These are phyloP conservation scores for Mitragyna speciosa DNA, from an alignment of 257 asterid species.

Conservation along the genomic window DNA sequence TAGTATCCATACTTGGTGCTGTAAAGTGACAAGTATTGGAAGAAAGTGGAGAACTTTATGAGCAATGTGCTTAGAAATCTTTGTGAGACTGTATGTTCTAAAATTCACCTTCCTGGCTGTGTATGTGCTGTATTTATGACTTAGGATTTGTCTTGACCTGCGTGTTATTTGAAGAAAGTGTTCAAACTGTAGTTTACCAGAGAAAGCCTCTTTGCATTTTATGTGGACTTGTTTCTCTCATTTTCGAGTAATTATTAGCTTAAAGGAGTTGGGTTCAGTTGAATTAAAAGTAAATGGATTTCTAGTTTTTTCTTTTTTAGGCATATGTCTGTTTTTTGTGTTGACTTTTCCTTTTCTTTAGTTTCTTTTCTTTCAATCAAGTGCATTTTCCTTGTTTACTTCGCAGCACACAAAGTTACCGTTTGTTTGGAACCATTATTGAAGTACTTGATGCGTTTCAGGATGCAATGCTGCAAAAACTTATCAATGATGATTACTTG, in stretches of 20 bases:
- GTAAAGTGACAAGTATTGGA: neutral
- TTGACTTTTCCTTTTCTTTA: neutral
- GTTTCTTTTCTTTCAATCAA: neutral
- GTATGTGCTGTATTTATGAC: neutral
- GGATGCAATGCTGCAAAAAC: constrained; percentile 93
- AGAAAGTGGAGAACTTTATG: neutral
- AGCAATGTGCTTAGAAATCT: neutral
- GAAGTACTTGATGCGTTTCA: constrained; percentile 32
- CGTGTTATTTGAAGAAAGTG: neutral
- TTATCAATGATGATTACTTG: constrained; percentile 58
- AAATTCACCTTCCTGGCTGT: neutral
- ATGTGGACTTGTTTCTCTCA: neutral
- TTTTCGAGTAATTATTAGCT: neutral
- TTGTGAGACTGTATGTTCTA: neutral
- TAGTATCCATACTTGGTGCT: neutral
- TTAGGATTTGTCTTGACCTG: neutral
- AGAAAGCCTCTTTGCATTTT: neutral
- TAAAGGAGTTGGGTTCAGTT: neutral
- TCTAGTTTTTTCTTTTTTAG: neutral
- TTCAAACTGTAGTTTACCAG: neutral
- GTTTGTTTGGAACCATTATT: neutral
- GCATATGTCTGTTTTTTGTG: neutral
- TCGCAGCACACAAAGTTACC: neutral
- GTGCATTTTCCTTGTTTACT: neutral
- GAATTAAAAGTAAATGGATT: neutral